A percentile compares a stretch with the other conserved stretches of the same genome.
phyloP scores from a whole-genome alignment of 106 monocot species.

The Platanthera guangdongensis region DNA sequence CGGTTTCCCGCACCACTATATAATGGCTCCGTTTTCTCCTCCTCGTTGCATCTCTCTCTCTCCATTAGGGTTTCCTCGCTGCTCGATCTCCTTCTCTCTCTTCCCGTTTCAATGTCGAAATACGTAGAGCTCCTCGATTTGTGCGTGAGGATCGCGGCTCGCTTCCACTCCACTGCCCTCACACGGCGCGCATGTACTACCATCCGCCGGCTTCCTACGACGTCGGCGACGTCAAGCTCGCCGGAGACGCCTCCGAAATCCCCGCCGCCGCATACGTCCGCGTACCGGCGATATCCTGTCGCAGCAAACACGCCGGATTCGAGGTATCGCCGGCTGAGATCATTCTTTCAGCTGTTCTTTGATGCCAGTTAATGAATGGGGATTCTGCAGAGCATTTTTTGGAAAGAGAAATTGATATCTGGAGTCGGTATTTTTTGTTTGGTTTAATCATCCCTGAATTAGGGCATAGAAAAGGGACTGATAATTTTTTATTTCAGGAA shows the following conservation, averaged over 20 bases:
- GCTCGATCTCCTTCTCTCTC: neutral
- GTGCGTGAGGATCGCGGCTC: slow-evolving; percentile 66
- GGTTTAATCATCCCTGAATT: neutral
- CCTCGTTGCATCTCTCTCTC: neutral
- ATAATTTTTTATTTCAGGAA: neutral
- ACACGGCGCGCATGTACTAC: slow-evolving; percentile 88
- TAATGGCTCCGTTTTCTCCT: neutral
- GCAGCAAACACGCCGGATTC: neutral
- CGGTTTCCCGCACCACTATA: neutral
- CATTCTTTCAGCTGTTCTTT: neutral
- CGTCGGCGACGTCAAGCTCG: neutral
- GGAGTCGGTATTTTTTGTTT: neutral
- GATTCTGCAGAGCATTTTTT: neutral
- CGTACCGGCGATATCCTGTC: neutral
- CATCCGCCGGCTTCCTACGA: slow-evolving; percentile 39
- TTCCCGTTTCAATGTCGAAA: slow-evolving; percentile 32
- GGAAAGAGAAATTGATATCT: neutral
- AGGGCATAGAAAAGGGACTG: neutral
- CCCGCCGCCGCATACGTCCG: neutral
- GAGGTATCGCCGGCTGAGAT: slow-evolving; percentile 4
- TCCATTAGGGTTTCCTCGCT: neutral
- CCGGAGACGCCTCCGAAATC: neutral
- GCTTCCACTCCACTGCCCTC: slow-evolving; percentile 95
- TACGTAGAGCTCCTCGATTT: slow-evolving; percentile 71
- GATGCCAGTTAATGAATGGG: neutral